Percentiles rank a stretch among this genome's conserved stretches.
phyloP scores from a whole-genome alignment of 495 filamentous ascomycete species.

The Daldinia decipiens region DNA sequence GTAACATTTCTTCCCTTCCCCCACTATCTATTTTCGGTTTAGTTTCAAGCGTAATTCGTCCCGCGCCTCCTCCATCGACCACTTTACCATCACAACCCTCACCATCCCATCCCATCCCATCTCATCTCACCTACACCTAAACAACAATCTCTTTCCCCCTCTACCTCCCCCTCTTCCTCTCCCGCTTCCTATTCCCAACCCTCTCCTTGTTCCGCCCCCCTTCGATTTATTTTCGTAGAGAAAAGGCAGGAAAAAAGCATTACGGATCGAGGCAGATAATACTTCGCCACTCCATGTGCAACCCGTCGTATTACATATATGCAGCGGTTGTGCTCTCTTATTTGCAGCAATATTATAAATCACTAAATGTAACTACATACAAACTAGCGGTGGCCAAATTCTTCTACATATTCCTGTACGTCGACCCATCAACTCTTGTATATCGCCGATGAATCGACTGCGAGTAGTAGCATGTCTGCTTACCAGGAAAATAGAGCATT shows the following conservation, averaged over 20 bases:
- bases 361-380: slow-evolving; percentile 35
- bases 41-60: slow-evolving; percentile 15
- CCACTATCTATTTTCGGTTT: slow-evolving; percentile 39
- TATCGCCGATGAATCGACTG: slow-evolving; percentile 24
- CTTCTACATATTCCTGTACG: slow-evolving; percentile 22
- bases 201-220: neutral
- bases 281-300: slow-evolving; percentile 30
- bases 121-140: slow-evolving; percentile 8
- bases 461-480: slow-evolving; percentile 26
- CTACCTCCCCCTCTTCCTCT: neutral
- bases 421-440: slow-evolving; percentile 17
- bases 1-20: slow-evolving; percentile 23
- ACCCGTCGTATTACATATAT: slow-evolving; percentile 19
- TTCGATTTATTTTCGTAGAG: slow-evolving; percentile 8
- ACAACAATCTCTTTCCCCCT: slow-evolving; percentile 1
- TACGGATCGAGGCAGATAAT: slow-evolving; percentile 7
- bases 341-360: slow-evolving; percentile 17
- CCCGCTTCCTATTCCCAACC: neutral
- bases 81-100: slow-evolving; percentile 16
- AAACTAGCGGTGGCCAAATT: slow-evolving; percentile 14
- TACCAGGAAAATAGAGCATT: slow-evolving; percentile 39
- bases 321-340: slow-evolving; percentile 20
- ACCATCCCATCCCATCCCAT: neutral
- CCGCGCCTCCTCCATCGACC: slow-evolving; percentile 12
- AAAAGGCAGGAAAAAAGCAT: neutral